Conservation (phyloP, 2,329 filamentous ascomycete species). For the Alternaria dauci region DNA sequence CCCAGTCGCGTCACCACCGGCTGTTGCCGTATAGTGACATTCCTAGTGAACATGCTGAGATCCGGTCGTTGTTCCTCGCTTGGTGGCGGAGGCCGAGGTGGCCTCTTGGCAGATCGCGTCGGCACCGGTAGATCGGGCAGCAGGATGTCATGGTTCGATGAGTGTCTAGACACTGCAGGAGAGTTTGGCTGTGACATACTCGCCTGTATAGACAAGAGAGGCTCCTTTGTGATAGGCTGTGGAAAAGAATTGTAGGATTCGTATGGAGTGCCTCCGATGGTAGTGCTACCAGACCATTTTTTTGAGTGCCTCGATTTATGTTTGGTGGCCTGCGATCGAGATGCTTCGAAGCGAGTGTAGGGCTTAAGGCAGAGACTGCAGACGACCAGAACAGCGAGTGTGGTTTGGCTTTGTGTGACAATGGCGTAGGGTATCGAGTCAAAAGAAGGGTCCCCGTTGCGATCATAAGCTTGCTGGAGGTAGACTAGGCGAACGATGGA, state of each 20-base stretch:
- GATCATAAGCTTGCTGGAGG: constrained; percentile 22
- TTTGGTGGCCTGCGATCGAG: constrained; percentile 14
- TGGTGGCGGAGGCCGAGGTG: constrained; percentile 32
- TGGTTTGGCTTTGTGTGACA: constrained; percentile 34
- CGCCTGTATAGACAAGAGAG: constrained; percentile 27
- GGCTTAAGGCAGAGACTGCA: constrained; percentile 33
- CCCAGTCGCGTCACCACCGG: constrained; percentile 17
- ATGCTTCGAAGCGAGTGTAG: constrained; percentile 15
- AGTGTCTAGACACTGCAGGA: not conserved
- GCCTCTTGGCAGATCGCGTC: constrained; percentile 14
- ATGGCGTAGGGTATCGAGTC: constrained; percentile 33
- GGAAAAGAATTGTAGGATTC: constrained; percentile 18
- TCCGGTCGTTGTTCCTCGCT: constrained; percentile 32
- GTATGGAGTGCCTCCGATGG: constrained; percentile 32
- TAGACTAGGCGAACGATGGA: constrained; percentile 34
- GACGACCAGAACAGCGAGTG: constrained; percentile 33
- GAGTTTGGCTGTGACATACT: constrained; percentile 27
- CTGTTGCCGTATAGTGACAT: constrained; percentile 13
- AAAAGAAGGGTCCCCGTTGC: constrained; percentile 25
- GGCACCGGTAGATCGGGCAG: constrained; percentile 24
- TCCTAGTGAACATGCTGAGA: constrained; percentile 28
- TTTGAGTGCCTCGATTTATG: constrained; percentile 20
- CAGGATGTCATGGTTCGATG: constrained; percentile 11
- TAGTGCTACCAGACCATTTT: constrained; percentile 30
- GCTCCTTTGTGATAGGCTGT: constrained; percentile 19